Evolutionary conservation across 805 yeast species (phyloP).

Genomic region (Yarrowia bubula): DNA sequence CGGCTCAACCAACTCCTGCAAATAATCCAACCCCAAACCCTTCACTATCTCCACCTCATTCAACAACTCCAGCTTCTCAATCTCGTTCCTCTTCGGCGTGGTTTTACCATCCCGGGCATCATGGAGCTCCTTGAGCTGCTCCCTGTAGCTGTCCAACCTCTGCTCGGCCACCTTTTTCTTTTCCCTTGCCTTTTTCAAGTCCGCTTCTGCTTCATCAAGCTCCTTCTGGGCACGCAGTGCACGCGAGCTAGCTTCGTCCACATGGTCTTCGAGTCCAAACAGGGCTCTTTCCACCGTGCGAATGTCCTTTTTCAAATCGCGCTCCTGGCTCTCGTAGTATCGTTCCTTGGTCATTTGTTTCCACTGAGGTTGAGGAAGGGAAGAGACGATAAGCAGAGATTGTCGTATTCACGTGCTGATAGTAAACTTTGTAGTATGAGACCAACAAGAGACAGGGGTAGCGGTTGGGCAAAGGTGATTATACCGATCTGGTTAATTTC

Average conservation of each 20-base stretch:
- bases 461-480: neutral
- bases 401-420: conserved; percentile 19
- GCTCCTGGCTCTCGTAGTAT: conserved; percentile 14
- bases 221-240: neutral
- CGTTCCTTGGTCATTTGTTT: conserved; percentile 1
- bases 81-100: neutral
- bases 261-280: neutral
- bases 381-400: conserved; percentile 8
- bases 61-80: neutral
- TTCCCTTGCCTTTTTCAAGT: neutral
- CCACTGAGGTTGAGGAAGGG: neutral
- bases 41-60: neutral
- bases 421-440: conserved; percentile 15
- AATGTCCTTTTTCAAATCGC: conserved; percentile 7
- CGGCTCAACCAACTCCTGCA: neutral
- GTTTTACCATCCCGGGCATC: conserved; percentile 5
- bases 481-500: no score
- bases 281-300: neutral
- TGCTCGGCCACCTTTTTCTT: neutral
- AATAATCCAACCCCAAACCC: neutral
- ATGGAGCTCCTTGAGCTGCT: neutral
- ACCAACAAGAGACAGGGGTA: conserved; percentile 29
- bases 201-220: conserved; percentile 3
- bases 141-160: neutral
- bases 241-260: neutral